A percentile compares a stretch with the other conserved stretches of the same genome.
Evolutionary conservation across 768 basidiomycete genomes (phyloP).

Genomic region (Tulasnella sp.): DNA sequence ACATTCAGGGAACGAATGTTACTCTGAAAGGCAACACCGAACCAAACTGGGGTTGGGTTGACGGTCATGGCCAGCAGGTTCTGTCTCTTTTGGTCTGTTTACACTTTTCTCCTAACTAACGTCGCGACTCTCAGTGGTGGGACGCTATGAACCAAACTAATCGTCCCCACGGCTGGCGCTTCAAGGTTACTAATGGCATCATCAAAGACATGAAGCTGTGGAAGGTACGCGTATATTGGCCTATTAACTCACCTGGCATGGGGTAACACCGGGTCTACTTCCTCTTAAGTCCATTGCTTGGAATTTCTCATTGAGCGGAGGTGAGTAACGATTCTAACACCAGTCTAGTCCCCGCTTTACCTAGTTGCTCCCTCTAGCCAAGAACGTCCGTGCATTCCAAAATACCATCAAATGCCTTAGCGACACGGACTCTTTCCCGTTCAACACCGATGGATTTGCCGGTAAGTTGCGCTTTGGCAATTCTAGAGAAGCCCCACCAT

Average conservation of each 20-base stretch:
- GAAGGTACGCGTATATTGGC: constrained; percentile 23
- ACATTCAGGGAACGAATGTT: constrained; percentile 37
- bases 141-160: constrained; percentile 37
- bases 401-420: constrained; percentile 42
- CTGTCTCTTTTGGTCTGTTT: constrained; percentile 30
- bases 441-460: constrained; percentile 44
- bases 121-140: constrained; percentile 30
- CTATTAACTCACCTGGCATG: neutral
- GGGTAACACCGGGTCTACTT: constrained; percentile 12
- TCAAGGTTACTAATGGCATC: constrained; percentile 47
- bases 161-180: constrained; percentile 49
- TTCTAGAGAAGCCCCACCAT: constrained; percentile 34
- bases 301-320: constrained; percentile 51
- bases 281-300: constrained; percentile 54
- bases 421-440: constrained; percentile 41
- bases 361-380: constrained; percentile 39
- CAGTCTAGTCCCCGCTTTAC: neutral
- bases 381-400: constrained; percentile 50
- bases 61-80: constrained; percentile 49
- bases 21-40: constrained; percentile 44
- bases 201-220: constrained; percentile 49
- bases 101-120: neutral
- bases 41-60: constrained; percentile 44
- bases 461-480: constrained; percentile 27
- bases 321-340: neutral